Conservation (phyloP, 108 stramenopile genomes). For the Craspedostauros australis region DNA sequence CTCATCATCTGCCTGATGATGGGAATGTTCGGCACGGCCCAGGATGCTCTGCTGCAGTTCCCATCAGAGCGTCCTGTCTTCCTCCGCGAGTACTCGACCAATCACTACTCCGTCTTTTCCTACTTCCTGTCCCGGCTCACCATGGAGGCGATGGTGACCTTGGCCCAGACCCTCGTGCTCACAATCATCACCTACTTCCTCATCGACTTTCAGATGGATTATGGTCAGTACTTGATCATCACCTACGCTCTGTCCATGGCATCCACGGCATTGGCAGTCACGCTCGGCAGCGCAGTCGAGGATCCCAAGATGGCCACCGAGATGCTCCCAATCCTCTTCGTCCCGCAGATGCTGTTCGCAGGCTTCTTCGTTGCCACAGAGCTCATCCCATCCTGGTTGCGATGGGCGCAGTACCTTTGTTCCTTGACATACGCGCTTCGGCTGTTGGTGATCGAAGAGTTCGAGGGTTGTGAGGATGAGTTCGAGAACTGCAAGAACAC, state of each 20-base stretch:
- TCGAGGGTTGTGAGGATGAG: constrained; percentile 30
- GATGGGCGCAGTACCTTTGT: constrained; percentile 81
- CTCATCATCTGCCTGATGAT: constrained; percentile 24
- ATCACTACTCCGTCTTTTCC: constrained; percentile 48
- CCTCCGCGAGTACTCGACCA: constrained; percentile 60
- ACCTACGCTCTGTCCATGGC: constrained; percentile 22
- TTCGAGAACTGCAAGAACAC: constrained; percentile 40
- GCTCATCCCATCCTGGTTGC: constrained; percentile 42
- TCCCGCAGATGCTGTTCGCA: constrained; percentile 77
- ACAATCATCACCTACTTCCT: constrained; percentile 16
- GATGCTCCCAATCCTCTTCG: constrained; percentile 61
- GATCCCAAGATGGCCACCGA: constrained; percentile 54
- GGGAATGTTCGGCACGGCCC: constrained; percentile 74
- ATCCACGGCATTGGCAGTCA: constrained; percentile 28
- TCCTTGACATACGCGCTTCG: constrained; percentile 46
- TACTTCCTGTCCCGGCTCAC: constrained; percentile 36
- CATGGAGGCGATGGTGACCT: constrained; percentile 22
- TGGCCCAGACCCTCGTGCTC: constrained; percentile 1
- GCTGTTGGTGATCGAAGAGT: constrained; percentile 44
- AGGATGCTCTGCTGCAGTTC: constrained; percentile 28
- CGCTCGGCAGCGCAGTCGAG: constrained; percentile 43
- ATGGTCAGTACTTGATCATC: constrained; percentile 6
- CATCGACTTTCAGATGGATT: constrained; percentile 19
- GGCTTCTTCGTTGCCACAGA: constrained; percentile 58
- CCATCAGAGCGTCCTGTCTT: constrained; percentile 25